Evolutionary conservation across 1,284 basidiomycete genomes (phyloP), one percentile per base, ranked within the genome.

Genomic region (Melampsora occidentalis): DNA sequence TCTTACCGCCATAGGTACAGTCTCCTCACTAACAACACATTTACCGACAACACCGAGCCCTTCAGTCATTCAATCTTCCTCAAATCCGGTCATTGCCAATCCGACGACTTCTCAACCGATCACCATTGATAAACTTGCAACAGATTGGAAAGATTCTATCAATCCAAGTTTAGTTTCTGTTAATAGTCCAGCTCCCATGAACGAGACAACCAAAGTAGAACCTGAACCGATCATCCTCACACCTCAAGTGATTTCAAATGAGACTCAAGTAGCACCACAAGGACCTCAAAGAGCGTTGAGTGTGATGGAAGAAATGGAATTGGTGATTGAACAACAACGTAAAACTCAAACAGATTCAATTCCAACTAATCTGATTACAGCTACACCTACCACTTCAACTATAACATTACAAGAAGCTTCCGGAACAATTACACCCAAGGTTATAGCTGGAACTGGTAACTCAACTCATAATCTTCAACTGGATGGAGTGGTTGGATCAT

Each of bases 141-240:
- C 53, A 22, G 28, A 59, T 59, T 59, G 53, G 53, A 59, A 59
- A 22, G 28, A 28, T 59, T 59, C 53, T 22, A 59, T 59, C 53
- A 59, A 59, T 59, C 53, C 53, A 59, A 59, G 53, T 59, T 59
- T 59, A 22, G 53, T 59, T 59, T 7, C 53, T 59, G 53, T n/a
- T 28, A 7, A 22, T 59, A 46, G 14, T 46, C 3, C 14, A 46
- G 42, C 9, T 46, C 42, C 42, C 1, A 46, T 46, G 12, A 46
- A 46, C 1, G 42, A 46, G 12, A 46, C 42, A 12, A 46, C 14
- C 1, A 46, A 46, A 16, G 14, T 46, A 1, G 42, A 14, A 46
- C 42, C 42, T 46, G 42, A 14, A 46, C 3, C 14, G 42, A 46
- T 46, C 42, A 46, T 46, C 42, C 1, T 16, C 42, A 46, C 12